These are phyloP conservation scores for Claviceps africana DNA, from an alignment of 2,329 filamentous ascomycete species.

Conservation along the genomic window DNA sequence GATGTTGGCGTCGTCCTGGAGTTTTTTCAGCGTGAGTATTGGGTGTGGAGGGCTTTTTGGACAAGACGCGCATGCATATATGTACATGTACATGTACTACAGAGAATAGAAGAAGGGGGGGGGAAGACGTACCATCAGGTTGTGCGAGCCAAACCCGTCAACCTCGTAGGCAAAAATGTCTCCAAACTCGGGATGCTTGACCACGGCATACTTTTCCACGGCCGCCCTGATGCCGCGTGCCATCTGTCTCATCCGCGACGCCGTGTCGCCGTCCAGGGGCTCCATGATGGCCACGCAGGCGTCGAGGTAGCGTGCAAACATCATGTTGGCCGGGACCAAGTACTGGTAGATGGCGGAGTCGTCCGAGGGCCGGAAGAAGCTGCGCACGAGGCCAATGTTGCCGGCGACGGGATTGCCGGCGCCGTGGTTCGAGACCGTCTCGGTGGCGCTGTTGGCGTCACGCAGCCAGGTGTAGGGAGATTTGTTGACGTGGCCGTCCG, in stretches of 20 bases:
- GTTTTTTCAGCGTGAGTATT: neutral
- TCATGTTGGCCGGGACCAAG: slow-evolving; percentile 82
- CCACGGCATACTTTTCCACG: slow-evolving; percentile 55
- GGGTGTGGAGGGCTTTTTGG: neutral
- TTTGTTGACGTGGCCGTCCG: slow-evolving; percentile 39
- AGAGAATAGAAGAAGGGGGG: too few relatives aligned
- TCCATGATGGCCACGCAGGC: slow-evolving; percentile 32
- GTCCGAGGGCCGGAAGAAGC: slow-evolving; percentile 81
- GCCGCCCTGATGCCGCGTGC: slow-evolving; percentile 45
- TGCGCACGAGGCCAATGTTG: slow-evolving; percentile 69
- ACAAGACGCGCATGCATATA: neutral
- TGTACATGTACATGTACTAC: neutral
- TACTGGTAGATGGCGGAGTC: slow-evolving; percentile 77
- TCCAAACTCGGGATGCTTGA: slow-evolving; percentile 45
- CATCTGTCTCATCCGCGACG: slow-evolving; percentile 42
- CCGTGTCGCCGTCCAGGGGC: slow-evolving; percentile 33
- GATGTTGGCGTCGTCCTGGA: slow-evolving; percentile 46
- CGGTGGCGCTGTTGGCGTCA: slow-evolving; percentile 57
- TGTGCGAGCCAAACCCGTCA: slow-evolving; percentile 49
- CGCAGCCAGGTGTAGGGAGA: slow-evolving; percentile 65
- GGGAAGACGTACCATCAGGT: slow-evolving; percentile 34
- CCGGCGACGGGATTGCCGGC: slow-evolving; percentile 67
- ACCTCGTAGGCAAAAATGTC: slow-evolving; percentile 56
- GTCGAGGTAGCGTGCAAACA: slow-evolving; percentile 53
- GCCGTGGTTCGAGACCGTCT: slow-evolving; percentile 66